Evolutionary conservation across 805 yeast genomes (phyloP).

Genomic region (Metschnikowia hibisci): DNA sequence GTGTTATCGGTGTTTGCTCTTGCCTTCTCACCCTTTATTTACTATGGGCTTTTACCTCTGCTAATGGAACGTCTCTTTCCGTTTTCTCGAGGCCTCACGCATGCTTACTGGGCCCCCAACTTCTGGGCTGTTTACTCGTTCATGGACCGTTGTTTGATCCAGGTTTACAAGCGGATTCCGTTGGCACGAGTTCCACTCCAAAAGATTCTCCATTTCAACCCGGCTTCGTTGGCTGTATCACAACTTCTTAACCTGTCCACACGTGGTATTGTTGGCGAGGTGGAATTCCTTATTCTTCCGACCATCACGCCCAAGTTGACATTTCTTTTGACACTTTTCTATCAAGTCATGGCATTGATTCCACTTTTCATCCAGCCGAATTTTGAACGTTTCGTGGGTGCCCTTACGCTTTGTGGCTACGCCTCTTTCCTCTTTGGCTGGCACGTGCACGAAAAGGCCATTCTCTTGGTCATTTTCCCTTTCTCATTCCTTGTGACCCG

Average conservation of each 20-base stretch:
- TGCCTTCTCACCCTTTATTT: slow-evolving; percentile 78
- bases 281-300: slow-evolving; percentile 75
- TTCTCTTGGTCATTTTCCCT: slow-evolving; percentile 85
- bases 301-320: slow-evolving; percentile 74
- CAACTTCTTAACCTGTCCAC: slow-evolving; percentile 44
- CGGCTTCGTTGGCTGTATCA: slow-evolving; percentile 34
- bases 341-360: slow-evolving; percentile 71
- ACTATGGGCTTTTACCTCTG: slow-evolving; percentile 58
- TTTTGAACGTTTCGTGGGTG: slow-evolving; percentile 74
- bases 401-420: slow-evolving; percentile 84
- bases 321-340: slow-evolving; percentile 75
- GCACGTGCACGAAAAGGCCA: slow-evolving; percentile 98
- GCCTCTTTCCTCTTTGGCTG: slow-evolving; percentile 93
- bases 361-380: slow-evolving; percentile 71
- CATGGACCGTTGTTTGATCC: slow-evolving; percentile 64
- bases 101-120: slow-evolving; percentile 99
- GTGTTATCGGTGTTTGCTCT: slow-evolving; percentile 58
- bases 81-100: slow-evolving; percentile 90
- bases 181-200: slow-evolving; percentile 27
- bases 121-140: slow-evolving; percentile 94
- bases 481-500: slow-evolving; percentile 69
- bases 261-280: slow-evolving; percentile 90
- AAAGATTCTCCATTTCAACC: slow-evolving; percentile 43
- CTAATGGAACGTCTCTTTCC: slow-evolving; percentile 77
- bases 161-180: slow-evolving; percentile 37